Conservation (phyloP, 495 filamentous ascomycete species). For the Aspergillus diversus region DNA sequence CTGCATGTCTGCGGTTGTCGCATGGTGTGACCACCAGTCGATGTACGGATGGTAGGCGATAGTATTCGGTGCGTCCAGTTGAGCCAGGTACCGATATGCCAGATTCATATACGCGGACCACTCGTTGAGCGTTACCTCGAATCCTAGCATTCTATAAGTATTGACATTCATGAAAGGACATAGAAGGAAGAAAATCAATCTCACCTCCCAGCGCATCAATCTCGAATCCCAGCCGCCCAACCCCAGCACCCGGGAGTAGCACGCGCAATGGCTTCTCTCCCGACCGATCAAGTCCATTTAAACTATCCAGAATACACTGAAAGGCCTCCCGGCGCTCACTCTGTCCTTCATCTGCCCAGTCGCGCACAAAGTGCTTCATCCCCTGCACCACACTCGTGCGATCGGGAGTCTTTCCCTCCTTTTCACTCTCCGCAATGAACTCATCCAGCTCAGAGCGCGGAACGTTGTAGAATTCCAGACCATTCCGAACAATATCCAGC, state of each 20-base stretch:
- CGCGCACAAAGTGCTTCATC: constrained; percentile 52
- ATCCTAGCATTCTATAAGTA: constrained; percentile 23
- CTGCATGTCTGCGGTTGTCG: constrained; percentile 39
- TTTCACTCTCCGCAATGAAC: constrained; percentile 22
- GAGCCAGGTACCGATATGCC: constrained; percentile 36
- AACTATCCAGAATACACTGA: constrained; percentile 34
- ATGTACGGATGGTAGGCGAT: constrained; percentile 45
- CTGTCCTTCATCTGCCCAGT: constrained; percentile 46
- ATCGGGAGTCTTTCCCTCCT: constrained; percentile 19
- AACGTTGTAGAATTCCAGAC: constrained; percentile 28
- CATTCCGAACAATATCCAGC: constrained; percentile 21
- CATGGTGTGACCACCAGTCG: constrained; percentile 51
- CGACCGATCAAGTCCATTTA: constrained; percentile 22
- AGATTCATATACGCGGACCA: constrained; percentile 48
- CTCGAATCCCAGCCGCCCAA: constrained; percentile 48
- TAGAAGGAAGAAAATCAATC: background rate
- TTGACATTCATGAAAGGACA: background rate
- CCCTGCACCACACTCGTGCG: constrained; percentile 42
- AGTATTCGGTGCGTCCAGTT: constrained; percentile 11
- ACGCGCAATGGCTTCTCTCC: constrained; percentile 28
- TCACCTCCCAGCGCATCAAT: constrained; percentile 37
- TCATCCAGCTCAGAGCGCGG: constrained; percentile 22
- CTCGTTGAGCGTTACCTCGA: constrained; percentile 48
- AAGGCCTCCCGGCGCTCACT: constrained; percentile 44
- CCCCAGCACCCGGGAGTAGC: constrained; percentile 46